Evolutionary conservation across 495 filamentous ascomycete genomes (phyloP), one percentile per base, ranked within the genome.

Genomic region (Neurospora tetraspora): DNA sequence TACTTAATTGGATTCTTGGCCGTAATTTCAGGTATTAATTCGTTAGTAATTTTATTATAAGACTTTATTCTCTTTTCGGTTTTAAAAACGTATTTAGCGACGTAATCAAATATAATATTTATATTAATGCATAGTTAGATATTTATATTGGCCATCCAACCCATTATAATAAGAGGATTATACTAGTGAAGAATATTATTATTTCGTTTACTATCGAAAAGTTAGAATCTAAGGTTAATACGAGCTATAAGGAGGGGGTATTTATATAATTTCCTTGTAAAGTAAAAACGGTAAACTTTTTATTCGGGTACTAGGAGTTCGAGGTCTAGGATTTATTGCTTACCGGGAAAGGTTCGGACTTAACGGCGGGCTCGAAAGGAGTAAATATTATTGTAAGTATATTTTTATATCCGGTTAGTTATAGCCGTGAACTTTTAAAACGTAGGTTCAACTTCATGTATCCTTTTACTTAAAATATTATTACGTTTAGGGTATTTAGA

Each of bases 311-410:
- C n/a, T n/a, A n/a, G n/a, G n/a, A n/a, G n/a, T 9, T 38, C 3
- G 2, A 8, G 9, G 2, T 10, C 1, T 2, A 2, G 9, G 9
- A 38, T 38, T 10, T 38, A 10, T 1, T 38, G 1, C 0, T 0
- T 1, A 2, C 9, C 1, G 9, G 2, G 37, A 2, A 38, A 10
- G 9, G 9, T 11, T 3, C 1, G 1, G 3, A 38, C 1, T 38
- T 11, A 3, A n/a, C n/a, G n/a, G n/a, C n/a, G n/a, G n/a, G n/a
- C n/a, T n/a, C n/a, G n/a, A n/a, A n/a, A n/a, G n/a, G n/a, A n/a
- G n/a, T n/a, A n/a, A n/a, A n/a, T n/a, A n/a, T n/a, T n/a, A n/a
- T n/a, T n/a, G n/a, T n/a, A n/a, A n/a, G n/a, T n/a, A n/a, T n/a
- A n/a, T n/a, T n/a, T n/a, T n/a, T n/a, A n/a, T n/a, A n/a, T n/a